Percentiles rank a stretch among this genome's conserved stretches.
These are phyloP conservation scores for Corylus heterophylla DNA, from an alignment of 306 rosid species.

Conservation along the genomic window DNA sequence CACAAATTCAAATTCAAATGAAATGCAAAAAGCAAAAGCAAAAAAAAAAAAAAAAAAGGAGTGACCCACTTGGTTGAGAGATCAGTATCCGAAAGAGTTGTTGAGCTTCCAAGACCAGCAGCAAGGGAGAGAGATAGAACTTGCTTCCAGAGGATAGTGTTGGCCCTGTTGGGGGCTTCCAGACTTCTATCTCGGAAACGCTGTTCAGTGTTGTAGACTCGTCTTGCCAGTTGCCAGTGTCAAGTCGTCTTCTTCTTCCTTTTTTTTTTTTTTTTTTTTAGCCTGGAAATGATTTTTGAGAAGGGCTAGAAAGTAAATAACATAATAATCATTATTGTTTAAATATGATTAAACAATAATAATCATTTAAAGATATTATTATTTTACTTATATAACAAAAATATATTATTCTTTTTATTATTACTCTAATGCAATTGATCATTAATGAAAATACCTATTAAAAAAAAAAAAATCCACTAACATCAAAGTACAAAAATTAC, in stretches of 20 bases:
- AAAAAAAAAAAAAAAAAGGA: background rate
- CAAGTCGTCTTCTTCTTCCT: background rate
- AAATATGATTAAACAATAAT: no score
- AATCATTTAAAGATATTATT: no score
- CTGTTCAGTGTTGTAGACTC: background rate
- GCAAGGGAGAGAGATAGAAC: background rate
- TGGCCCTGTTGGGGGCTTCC: background rate
- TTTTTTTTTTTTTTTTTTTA: no score
- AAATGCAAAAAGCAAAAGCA: background rate
- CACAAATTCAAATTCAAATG: background rate
- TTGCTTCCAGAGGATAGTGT: background rate
- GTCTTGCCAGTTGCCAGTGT: background rate
- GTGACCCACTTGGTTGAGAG: conserved; percentile 3
- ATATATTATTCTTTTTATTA: no score
- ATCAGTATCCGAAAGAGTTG: background rate
- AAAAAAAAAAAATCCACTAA: no score
- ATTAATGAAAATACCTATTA: no score
- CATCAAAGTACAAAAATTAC: no score
- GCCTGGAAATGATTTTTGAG: no score
- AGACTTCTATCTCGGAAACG: background rate
- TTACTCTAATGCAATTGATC: no score
- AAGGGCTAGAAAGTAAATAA: no score
- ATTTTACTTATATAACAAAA: no score
- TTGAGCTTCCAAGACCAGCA: background rate
- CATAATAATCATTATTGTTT: no score